Percentiles rank a stretch among this genome's conserved stretches.
Conservation (phyloP, 352 stramenopile species). For the Peronospora farinosa region DNA sequence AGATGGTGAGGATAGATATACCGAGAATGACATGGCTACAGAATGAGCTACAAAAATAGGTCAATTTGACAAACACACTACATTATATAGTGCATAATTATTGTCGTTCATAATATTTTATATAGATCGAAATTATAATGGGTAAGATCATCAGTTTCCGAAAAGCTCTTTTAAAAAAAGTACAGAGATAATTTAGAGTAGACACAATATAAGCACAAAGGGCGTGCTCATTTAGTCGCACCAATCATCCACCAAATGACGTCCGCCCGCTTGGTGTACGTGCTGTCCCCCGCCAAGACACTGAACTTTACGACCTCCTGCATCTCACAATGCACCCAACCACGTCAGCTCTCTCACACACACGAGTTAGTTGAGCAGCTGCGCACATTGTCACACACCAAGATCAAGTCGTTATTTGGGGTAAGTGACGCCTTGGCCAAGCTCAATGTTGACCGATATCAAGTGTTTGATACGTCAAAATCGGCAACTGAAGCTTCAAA, state of each 20-base stretch:
- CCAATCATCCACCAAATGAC: slow-evolving; percentile 2
- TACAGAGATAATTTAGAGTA: too few species aligned
- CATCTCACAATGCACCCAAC: slow-evolving; percentile 33
- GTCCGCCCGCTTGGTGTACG: slow-evolving; percentile 48
- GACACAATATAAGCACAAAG: too few species aligned
- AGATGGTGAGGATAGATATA: too few species aligned
- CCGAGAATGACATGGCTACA: slow-evolving; percentile 6
- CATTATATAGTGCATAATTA: too few species aligned
- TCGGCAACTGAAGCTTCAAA: slow-evolving; percentile 8
- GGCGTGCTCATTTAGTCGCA: too few species aligned
- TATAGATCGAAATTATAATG: too few species aligned
- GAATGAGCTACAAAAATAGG: neutral
- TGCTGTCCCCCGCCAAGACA: slow-evolving; percentile 89
- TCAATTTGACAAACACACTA: too few species aligned
- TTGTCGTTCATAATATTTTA: too few species aligned
- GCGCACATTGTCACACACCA: slow-evolving; percentile 48
- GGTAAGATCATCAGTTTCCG: too few species aligned
- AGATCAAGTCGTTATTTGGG: slow-evolving; percentile 77
- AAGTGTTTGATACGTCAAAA: slow-evolving; percentile 45
- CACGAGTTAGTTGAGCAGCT: slow-evolving; percentile 55
- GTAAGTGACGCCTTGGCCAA: slow-evolving; percentile 82
- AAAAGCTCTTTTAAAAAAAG: too few species aligned
- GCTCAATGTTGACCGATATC: slow-evolving; percentile 82
- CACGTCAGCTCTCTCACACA: slow-evolving; percentile 51
- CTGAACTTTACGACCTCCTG: slow-evolving; percentile 52